phyloP scores from a whole-genome alignment of 306 rosid genomes.

The Lathyrus oleraceus region DNA sequence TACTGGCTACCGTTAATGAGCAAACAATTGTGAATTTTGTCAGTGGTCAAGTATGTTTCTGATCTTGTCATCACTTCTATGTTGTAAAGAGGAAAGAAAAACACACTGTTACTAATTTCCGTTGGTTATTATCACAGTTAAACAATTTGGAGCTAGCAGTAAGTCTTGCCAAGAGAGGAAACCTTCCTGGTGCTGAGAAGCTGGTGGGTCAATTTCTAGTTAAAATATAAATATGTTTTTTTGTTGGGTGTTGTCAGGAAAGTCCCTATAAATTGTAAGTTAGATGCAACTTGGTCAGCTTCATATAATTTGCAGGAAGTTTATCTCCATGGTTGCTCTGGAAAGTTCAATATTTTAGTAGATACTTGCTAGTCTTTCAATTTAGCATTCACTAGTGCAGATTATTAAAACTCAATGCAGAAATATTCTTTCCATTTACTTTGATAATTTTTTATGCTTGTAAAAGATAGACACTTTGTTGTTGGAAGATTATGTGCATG shows the following conservation, averaged over 20 bases:
- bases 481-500: background rate
- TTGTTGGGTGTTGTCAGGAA: conserved; percentile 20
- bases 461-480: conserved; percentile 23
- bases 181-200: conserved; percentile 99
- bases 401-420: conserved; percentile 5
- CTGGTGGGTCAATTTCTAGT: conserved; percentile 54
- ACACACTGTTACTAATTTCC: conserved; percentile 16
- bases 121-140: conserved; percentile 54
- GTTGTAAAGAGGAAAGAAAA: conserved; percentile 22
- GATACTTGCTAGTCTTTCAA: conserved; percentile 11
- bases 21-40: conserved; percentile 92
- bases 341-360: conserved; percentile 3
- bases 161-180: conserved; percentile 97
- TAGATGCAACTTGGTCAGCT: conserved; percentile 18
- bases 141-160: conserved; percentile 99
- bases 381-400: conserved; percentile 13
- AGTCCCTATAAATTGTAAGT: conserved; percentile 14
- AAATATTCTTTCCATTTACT: conserved; percentile 20
- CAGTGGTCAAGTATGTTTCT: conserved; percentile 82
- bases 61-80: conserved; percentile 23
- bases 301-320: conserved; percentile 20
- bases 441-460: background rate
- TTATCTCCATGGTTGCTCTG: conserved; percentile 13
- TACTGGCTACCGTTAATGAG: conserved; percentile 95
- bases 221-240: background rate